phyloP scores from a whole-genome alignment of 2,329 filamentous ascomycete genomes.

The Chaetomium sp. region DNA sequence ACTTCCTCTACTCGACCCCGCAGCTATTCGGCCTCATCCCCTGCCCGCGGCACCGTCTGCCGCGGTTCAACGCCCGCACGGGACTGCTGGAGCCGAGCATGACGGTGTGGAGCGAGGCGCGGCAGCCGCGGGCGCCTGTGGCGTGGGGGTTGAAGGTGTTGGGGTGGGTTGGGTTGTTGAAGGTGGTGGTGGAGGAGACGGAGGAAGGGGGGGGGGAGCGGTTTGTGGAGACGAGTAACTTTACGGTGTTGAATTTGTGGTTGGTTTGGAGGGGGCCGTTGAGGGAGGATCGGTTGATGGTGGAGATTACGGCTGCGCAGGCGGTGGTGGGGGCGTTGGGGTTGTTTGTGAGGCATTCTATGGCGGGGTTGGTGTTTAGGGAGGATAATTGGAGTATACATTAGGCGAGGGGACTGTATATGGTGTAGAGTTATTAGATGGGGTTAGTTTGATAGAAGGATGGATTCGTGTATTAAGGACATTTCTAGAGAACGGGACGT shows the following conservation, averaged over 20 bases:
- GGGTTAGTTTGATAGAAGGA: constrained; percentile 12
- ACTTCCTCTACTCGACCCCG: constrained; percentile 88
- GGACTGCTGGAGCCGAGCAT: constrained; percentile 82
- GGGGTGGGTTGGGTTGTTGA: constrained; percentile 59
- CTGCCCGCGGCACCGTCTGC: constrained; percentile 87
- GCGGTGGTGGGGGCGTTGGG: constrained; percentile 69
- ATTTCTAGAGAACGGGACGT: too few relatives aligned
- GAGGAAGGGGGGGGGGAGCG: constrained; percentile 40
- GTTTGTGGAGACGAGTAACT: constrained; percentile 76
- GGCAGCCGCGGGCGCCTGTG: constrained; percentile 61
- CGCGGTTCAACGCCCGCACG: constrained; percentile 77
- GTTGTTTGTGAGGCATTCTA: constrained; percentile 74
- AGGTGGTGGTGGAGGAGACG: constrained; percentile 56
- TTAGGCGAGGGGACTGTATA: background rate
- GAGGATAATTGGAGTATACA: constrained; percentile 65
- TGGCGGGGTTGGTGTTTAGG: constrained; percentile 83
- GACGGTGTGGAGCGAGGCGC: constrained; percentile 62
- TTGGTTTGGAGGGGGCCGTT: constrained; percentile 90
- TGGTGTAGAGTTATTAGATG: background rate
- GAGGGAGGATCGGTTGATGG: constrained; percentile 75
- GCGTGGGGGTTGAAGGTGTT: constrained; percentile 61
- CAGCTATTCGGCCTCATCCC: constrained; percentile 87
- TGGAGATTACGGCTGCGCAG: constrained; percentile 77
- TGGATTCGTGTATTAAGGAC: background rate
- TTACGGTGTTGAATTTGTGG: constrained; percentile 94